Evolutionary conservation across 768 basidiomycete genomes (phyloP).

Genomic region (Tulasnella sp.): DNA sequence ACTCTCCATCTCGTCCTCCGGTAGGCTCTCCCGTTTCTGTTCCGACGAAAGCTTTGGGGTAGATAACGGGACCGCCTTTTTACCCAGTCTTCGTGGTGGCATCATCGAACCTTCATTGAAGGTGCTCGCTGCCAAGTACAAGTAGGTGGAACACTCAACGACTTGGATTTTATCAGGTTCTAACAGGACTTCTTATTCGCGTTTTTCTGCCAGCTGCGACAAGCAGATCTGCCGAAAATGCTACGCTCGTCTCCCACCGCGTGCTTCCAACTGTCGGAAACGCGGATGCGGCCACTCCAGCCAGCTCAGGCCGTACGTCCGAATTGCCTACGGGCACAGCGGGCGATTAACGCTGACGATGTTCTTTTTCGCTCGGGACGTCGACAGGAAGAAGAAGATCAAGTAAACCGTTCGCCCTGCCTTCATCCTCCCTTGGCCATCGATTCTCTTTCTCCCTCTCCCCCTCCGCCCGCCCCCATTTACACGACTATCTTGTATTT

Average conservation of each 20-base stretch:
- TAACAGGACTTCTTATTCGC: too few species aligned
- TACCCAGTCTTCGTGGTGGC: conserved; percentile 89
- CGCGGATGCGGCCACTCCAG: conserved; percentile 85
- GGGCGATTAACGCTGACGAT: not conserved
- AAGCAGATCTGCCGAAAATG: conserved; percentile 99
- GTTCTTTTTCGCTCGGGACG: not conserved
- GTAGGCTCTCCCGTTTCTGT: too few species aligned
- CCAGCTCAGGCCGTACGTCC: conserved; percentile 82
- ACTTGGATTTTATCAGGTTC: too few species aligned
- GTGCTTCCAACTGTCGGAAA: conserved; percentile 99
- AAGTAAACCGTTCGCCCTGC: conserved; percentile 51
- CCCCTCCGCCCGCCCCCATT: not conserved
- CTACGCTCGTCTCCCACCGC: conserved; percentile 98
- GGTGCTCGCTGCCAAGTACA: conserved; percentile 94
- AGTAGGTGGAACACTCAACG: too few species aligned
- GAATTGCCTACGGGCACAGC: not conserved
- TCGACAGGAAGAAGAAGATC: conserved; percentile 85
- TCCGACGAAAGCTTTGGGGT: not conserved
- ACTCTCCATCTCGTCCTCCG: conserved; percentile 94
- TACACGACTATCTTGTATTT: not conserved
- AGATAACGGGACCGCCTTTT: conserved; percentile 18
- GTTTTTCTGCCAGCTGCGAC: conserved; percentile 54
- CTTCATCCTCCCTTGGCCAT: not conserved
- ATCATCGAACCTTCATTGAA: conserved; percentile 99
- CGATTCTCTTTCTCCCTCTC: not conserved